Conservation (phyloP, 306 rosid species). For the Pueraria montana region DNA sequence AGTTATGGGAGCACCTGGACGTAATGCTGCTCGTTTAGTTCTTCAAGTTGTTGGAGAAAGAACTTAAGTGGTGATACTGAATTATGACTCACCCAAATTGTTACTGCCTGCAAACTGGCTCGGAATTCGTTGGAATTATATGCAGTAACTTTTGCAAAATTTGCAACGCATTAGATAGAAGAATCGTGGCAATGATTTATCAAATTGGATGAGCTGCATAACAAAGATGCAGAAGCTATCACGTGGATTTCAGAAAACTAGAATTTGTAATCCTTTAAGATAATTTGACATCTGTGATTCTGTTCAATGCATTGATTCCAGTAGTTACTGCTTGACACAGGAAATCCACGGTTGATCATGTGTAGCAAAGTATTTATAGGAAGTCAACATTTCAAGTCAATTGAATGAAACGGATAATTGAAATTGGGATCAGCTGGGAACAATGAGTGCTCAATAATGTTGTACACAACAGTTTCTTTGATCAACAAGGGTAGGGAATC, state of each 20-base stretch:
- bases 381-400: constrained; percentile 14
- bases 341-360: constrained; percentile 13
- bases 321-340: not conserved
- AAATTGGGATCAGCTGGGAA: constrained; percentile 34
- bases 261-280: constrained; percentile 1
- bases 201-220: constrained; percentile 1
- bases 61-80: not conserved
- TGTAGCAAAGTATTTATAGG: not conserved
- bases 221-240: not conserved
- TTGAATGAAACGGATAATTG: constrained; percentile 9
- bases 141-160: not conserved
- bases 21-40: constrained; percentile 83
- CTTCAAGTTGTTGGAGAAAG: constrained; percentile 64
- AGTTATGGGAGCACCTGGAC: constrained; percentile 96
- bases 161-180: not conserved
- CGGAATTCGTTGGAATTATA: constrained; percentile 17
- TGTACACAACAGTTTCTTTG: not conserved
- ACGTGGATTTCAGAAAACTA: constrained; percentile 29
- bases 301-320: not conserved
- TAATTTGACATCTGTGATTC: not conserved
- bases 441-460: constrained; percentile 8
- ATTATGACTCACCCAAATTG: not conserved
- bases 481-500: constrained; percentile 5
- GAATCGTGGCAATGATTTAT: not conserved
- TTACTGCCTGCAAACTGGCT: constrained; percentile 17